These are phyloP conservation scores for Bromus sterilis DNA, from an alignment of 176 grass and related monocot species.

Conservation along the genomic window DNA sequence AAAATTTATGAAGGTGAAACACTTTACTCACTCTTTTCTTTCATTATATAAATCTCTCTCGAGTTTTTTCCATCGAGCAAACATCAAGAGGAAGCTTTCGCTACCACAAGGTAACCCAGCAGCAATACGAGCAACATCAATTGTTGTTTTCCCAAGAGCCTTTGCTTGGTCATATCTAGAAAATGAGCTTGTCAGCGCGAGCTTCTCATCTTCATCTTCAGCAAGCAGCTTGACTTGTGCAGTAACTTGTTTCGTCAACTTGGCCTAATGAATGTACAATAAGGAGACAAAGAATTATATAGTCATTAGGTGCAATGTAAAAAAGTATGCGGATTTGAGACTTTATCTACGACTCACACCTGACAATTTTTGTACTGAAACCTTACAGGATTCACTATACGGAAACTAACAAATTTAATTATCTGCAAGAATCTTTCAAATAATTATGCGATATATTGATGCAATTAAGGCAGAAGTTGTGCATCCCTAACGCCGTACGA, in stretches of 20 bases:
- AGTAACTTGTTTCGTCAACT: conserved; percentile 87
- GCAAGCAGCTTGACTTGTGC: conserved; percentile 92
- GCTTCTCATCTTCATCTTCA: conserved; percentile 89
- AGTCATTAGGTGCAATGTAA: not conserved
- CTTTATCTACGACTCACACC: not conserved
- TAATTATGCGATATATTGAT: not conserved
- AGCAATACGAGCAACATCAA: conserved; percentile 96
- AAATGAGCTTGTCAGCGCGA: conserved; percentile 63
- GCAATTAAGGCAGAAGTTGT: not conserved
- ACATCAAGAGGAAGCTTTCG: conserved; percentile 98
- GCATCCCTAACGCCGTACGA: not conserved
- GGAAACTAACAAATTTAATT: not conserved
- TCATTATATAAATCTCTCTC: conserved; percentile 96
- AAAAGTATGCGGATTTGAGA: not conserved
- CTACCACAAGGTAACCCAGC: conserved; percentile 97
- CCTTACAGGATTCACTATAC: not conserved
- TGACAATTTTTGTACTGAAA: not conserved
- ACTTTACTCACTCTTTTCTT: conserved; percentile 79
- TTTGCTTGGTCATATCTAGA: conserved; percentile 93
- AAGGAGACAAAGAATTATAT: not conserved
- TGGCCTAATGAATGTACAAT: conserved; percentile 43
- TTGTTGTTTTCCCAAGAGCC: conserved; percentile 87
- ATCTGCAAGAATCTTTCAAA: not conserved
- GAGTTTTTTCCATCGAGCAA: conserved; percentile 96
- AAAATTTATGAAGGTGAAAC: conserved; percentile 26